Conservation (phyloP, 768 basidiomycete species). For the Sarcomyxa edulis region DNA sequence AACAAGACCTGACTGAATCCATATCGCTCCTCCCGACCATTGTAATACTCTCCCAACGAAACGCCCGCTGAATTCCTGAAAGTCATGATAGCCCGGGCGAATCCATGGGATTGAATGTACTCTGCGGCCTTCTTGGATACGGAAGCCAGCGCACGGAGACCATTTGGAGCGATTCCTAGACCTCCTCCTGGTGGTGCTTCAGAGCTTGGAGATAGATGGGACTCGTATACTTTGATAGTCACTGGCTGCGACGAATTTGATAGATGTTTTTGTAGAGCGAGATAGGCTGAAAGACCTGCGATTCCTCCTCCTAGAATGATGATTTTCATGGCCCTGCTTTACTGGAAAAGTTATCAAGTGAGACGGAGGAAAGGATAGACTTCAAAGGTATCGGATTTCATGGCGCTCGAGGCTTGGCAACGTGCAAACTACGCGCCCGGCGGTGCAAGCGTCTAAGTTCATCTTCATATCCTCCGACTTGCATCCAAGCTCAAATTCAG, state of each 20-base stretch:
- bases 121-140: slow-evolving; percentile 22
- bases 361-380: too few relatives aligned
- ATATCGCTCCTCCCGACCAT: slow-evolving; percentile 24
- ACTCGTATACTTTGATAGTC: slow-evolving; percentile 24
- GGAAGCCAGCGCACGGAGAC: slow-evolving; percentile 26
- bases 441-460: too few relatives aligned
- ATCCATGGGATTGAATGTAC: slow-evolving; percentile 23
- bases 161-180: slow-evolving; percentile 33
- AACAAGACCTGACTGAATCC: slow-evolving; percentile 27
- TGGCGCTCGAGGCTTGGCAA: too few relatives aligned
- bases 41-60: slow-evolving; percentile 23
- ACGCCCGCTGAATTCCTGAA: slow-evolving; percentile 29
- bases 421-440: too few relatives aligned
- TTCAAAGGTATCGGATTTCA: too few relatives aligned
- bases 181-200: slow-evolving; percentile 26
- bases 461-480: too few relatives aligned
- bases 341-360: too few relatives aligned
- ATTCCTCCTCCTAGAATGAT: slow-evolving; percentile 30
- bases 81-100: slow-evolving; percentile 18
- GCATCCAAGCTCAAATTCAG: too few relatives aligned
- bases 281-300: slow-evolving; percentile 26
- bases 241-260: slow-evolving; percentile 12
- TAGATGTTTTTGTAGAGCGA: slow-evolving; percentile 28
- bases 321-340: slow-evolving; percentile 29
- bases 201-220: slow-evolving; percentile 22